Conservation (phyloP, 1,284 basidiomycete species). For the Ceratobasidium sp. region DNA sequence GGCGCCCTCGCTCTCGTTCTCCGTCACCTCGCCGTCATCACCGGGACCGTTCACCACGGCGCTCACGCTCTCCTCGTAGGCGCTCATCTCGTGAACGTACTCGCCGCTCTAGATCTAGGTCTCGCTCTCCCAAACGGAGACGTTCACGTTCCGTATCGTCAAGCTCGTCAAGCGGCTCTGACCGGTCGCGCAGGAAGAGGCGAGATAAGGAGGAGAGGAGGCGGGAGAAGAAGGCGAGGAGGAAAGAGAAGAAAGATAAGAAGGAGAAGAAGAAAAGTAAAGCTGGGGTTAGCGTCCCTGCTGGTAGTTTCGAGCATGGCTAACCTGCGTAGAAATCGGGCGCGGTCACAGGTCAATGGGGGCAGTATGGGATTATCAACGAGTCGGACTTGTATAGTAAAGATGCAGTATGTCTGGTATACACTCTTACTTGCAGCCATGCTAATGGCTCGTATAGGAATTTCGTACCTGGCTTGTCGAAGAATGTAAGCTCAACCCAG, state of each 20-base stretch:
- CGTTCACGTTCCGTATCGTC: background rate
- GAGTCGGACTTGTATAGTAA: conserved; percentile 85
- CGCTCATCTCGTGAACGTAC: conserved; percentile 3
- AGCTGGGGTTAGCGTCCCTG: conserved; percentile 51
- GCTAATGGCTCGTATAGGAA: conserved; percentile 63
- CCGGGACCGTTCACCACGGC: conserved; percentile 24
- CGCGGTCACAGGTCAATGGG: conserved; percentile 79
- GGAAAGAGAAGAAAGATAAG: conserved; percentile 67
- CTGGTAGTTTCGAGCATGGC: conserved; percentile 28
- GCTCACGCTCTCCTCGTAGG: conserved; percentile 33
- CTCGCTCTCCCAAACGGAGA: background rate
- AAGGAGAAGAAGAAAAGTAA: conserved; percentile 74
- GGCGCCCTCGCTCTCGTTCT: conserved; percentile 49
- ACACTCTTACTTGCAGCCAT: background rate
- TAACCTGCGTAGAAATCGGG: conserved; percentile 60
- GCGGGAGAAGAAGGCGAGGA: conserved; percentile 59
- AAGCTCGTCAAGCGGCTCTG: conserved; percentile 34
- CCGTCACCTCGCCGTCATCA: conserved; percentile 32
- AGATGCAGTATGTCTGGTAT: conserved; percentile 58
- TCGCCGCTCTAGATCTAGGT: conserved; percentile 16
- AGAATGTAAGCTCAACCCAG: conserved; percentile 88
- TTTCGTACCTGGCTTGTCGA: conserved; percentile 92
- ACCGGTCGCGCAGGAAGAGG: conserved; percentile 60
- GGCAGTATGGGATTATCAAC: conserved; percentile 86
- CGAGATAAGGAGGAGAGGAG: conserved; percentile 62